These are phyloP conservation scores for Gigaspora rosea DNA, from an alignment of 192 early-diverging fungal species.

Conservation along the genomic window DNA sequence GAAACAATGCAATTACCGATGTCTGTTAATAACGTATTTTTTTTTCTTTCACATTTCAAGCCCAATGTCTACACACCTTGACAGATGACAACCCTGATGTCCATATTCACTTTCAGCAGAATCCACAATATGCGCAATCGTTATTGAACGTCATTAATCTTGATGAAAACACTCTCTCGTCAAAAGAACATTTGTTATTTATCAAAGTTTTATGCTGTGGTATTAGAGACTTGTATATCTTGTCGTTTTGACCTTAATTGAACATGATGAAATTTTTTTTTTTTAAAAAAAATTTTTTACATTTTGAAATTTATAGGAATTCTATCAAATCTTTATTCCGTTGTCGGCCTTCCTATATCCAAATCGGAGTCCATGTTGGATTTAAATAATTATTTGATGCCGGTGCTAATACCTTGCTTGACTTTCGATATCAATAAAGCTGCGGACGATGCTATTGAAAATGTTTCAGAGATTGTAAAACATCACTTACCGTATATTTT, in stretches of 20 bases:
- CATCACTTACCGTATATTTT: neutral
- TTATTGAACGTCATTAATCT: conserved; percentile 52
- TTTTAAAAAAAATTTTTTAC: neutral
- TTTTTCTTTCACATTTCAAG: conserved; percentile 40
- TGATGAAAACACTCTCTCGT: neutral
- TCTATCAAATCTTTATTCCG: conserved; percentile 53
- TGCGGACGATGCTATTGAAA: conserved; percentile 43
- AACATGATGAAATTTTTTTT: neutral
- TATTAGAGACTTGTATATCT: conserved; percentile 44
- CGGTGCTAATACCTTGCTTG: conserved; percentile 48
- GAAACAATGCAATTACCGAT: neutral
- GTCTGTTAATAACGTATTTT: conserved; percentile 14
- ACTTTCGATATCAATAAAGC: conserved; percentile 53
- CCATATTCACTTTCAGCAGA: conserved; percentile 56
- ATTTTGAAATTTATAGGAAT: conserved; percentile 38
- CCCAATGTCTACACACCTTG: conserved; percentile 80
- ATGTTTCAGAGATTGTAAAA: conserved; percentile 46
- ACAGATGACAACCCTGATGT: conserved; percentile 75
- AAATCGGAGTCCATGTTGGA: conserved; percentile 37
- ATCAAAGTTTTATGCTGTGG: conserved; percentile 72
- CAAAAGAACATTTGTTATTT: conserved; percentile 59
- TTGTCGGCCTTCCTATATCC: conserved; percentile 36
- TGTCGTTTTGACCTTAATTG: neutral
- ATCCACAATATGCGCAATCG: conserved; percentile 54
- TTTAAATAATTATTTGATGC: conserved; percentile 49